Evolutionary conservation across 805 yeast genomes (phyloP).

Genomic region (Teunomyces kruisii): DNA sequence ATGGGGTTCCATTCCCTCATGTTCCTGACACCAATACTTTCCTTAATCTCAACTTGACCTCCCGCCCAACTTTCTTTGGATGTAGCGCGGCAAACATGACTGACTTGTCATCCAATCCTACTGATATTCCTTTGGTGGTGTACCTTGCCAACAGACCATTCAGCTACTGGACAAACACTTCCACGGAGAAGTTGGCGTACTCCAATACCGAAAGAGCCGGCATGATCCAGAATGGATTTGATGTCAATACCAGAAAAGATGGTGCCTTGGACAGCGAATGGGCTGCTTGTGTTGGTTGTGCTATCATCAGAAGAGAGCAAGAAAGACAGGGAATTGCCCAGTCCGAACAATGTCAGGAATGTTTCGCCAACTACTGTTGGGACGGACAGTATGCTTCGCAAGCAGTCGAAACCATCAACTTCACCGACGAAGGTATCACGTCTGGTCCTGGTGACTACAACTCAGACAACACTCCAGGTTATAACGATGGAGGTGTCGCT

Average conservation of each 20-base stretch:
- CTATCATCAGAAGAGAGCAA: constrained; percentile 72
- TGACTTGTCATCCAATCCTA: constrained; percentile 23
- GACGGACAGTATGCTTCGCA: constrained; percentile 39
- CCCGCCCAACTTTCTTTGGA: constrained; percentile 78
- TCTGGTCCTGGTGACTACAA: constrained; percentile 8
- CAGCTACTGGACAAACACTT: constrained; percentile 63
- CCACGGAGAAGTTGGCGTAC: constrained; percentile 68
- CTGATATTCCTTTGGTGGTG: constrained; percentile 69
- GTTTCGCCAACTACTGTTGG: constrained; percentile 79
- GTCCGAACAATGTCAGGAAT: constrained; percentile 63
- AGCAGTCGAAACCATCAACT: constrained; percentile 10
- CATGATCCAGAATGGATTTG: constrained; percentile 74
- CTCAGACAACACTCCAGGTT: constrained; percentile 7
- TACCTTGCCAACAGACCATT: constrained; percentile 74
- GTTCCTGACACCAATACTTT: constrained; percentile 72
- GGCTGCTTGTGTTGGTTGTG: constrained; percentile 78
- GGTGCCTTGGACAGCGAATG: constrained; percentile 66
- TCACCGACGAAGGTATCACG: constrained; percentile 10
- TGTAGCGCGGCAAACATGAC: constrained; percentile 68
- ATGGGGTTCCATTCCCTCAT: constrained; percentile 69
- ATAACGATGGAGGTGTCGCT: constrained; percentile 5
- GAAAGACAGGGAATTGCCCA: constrained; percentile 63
- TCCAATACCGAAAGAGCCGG: constrained; percentile 52
- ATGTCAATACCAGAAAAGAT: constrained; percentile 63
- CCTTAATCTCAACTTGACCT: constrained; percentile 56